A percentile compares a stretch with the other conserved stretches of the same genome.
Evolutionary conservation across 1,284 basidiomycete species (phyloP).

Genomic region (Irpex sp.): DNA sequence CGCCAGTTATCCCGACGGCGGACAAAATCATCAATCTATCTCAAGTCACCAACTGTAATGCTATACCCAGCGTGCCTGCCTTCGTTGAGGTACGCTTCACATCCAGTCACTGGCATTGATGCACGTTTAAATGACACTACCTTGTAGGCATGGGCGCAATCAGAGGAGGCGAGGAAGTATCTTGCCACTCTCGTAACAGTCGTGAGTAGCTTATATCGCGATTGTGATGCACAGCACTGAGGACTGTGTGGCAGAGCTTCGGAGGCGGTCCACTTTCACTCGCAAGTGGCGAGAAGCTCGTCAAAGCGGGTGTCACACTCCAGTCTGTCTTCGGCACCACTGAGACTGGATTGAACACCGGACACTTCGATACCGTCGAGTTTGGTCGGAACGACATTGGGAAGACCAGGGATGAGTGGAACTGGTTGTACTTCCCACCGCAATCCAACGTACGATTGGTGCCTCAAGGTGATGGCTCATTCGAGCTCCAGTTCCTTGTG

Average conservation of each 20-base stretch:
- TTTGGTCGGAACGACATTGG: neutral
- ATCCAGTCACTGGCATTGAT: neutral
- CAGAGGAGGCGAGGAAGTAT: slow-evolving; percentile 14
- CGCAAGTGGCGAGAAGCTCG: slow-evolving; percentile 24
- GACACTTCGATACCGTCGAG: slow-evolving; percentile 12
- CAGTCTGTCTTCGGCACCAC: slow-evolving; percentile 21
- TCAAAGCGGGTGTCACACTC: slow-evolving; percentile 20
- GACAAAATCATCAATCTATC: slow-evolving; percentile 12
- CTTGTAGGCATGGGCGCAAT: slow-evolving; percentile 16
- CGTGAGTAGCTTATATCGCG: slow-evolving; percentile 7
- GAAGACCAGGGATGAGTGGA: slow-evolving; percentile 24
- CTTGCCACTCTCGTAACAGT: slow-evolving; percentile 13
- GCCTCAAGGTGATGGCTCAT: slow-evolving; percentile 36
- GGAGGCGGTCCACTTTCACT: slow-evolving; percentile 27
- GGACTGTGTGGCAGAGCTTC: slow-evolving; percentile 15
- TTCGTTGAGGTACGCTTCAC: slow-evolving; percentile 15
- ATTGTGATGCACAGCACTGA: neutral
- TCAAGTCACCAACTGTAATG: neutral
- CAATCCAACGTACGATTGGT: slow-evolving; percentile 27
- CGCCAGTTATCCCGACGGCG: slow-evolving; percentile 8
- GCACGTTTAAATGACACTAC: neutral
- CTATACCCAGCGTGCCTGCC: slow-evolving; percentile 10
- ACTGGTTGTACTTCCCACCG: slow-evolving; percentile 23
- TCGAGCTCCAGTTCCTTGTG: slow-evolving; percentile 36
- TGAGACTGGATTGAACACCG: slow-evolving; percentile 13